These are phyloP conservation scores for Euphrasia confusa DNA, from an alignment of 257 asterid genomes.

Conservation along the genomic window DNA sequence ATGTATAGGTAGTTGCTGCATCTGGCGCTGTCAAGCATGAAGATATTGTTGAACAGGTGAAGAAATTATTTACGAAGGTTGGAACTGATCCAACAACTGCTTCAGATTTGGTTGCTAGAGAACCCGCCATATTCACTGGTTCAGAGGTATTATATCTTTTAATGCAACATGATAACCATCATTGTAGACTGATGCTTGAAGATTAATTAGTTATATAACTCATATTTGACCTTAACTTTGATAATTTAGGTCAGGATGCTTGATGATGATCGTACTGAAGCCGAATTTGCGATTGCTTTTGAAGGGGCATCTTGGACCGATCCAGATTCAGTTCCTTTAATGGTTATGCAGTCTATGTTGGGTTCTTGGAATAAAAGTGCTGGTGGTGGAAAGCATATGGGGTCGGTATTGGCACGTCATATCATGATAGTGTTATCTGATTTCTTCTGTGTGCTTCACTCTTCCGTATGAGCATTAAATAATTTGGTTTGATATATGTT, in stretches of 20 bases:
- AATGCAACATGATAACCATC: constrained; percentile 14
- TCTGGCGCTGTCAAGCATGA: constrained; percentile 89
- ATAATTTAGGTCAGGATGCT: constrained; percentile 60
- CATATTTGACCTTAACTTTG: constrained; percentile 19
- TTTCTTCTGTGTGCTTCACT: background rate
- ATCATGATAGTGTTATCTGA: background rate
- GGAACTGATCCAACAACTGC: constrained; percentile 53
- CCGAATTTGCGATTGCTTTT: constrained; percentile 84
- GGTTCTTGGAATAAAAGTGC: constrained; percentile 78
- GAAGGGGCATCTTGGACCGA: constrained; percentile 95
- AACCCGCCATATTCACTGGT: constrained; percentile 82
- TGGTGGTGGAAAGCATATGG: constrained; percentile 83
- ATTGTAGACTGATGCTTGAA: constrained; percentile 17
- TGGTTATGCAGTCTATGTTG: constrained; percentile 81
- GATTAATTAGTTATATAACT: constrained; percentile 4
- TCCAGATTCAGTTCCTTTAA: constrained; percentile 71
- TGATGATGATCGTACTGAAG: constrained; percentile 70
- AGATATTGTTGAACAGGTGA: constrained; percentile 70
- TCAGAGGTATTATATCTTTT: constrained; percentile 61
- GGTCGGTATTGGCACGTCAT: constrained; percentile 40
- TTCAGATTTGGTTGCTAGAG: constrained; percentile 58
- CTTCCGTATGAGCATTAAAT: constrained; percentile 12
- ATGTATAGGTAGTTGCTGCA: constrained; percentile 64
- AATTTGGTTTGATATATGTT: constrained; percentile 25
- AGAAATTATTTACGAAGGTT: constrained; percentile 59